Base-by-base conservation (phyloP, 306 rosid genomes). In the Psophocarpus tetragonolobus region DNA sequence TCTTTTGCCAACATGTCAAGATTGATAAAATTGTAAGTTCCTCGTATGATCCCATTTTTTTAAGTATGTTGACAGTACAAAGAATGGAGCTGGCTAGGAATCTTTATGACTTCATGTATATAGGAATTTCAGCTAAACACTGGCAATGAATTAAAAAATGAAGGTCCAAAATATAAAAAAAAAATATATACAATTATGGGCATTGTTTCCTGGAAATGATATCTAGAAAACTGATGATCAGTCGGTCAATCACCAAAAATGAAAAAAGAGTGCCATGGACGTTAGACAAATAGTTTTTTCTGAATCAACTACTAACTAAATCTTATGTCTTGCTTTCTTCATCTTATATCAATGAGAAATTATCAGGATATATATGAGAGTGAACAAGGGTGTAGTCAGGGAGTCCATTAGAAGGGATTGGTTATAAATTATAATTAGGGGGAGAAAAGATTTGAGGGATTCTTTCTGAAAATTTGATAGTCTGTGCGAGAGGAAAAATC, bases 21-120 rank as follows among this genome's bases (percentile, higher is more conserved):
- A 21, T 83, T 94, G 82, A 47, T 82, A 71, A 94, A 94, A 76
- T 17, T 94, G 98, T 94, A 91, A 87, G 98, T 88, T 44, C 58
- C 72, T 36, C 47, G 71, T 68, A 13, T 47, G 33, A 53, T 76
- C 1, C 18, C 61, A 1, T 64, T 15, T 54, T 11, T 78, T 24
- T 77, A 36, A 41, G 12, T 79, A 56, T 35, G 61, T 77, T 64
- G 30, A 29, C 54, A 3, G 58, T 64, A 68, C 48, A 57, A 53
- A 42, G 6, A 35, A 35, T 35, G 36, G 47, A 39, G 39, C 74
- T 35, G n/a, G n/a, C n/a, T 5, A 35, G 39, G 39, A 35, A 35
- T 5, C 1, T 35, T 68, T 42, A 36, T 21, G 36, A 15, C 30
- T 18, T 77, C 53, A 44, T n/a, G 8, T 13, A 5, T 45, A 10